Base-by-base conservation (phyloP, 1,139 yeast species). In the Candida labiduridarum region DNA sequence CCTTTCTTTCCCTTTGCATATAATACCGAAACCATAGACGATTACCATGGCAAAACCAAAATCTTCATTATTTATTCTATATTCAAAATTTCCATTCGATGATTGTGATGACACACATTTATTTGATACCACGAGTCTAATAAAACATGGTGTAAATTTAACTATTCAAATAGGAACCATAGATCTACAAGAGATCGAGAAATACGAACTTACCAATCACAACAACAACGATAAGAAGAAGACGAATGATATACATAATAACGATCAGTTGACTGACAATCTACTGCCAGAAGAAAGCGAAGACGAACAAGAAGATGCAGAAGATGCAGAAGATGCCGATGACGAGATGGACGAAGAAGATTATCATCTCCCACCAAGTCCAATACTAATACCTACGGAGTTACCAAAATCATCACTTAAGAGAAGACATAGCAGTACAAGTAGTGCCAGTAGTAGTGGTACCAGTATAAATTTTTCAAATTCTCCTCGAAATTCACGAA, bases 51-150 rank as follows among this genome's bases (percentile, higher is more conserved):
- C 43, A 11, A 27, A 40, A 14, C 12, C 11, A 11, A 41, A 41
- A 15, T 25, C 44, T 3, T 41, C 45, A 18, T n/a, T 19, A 18
- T 5, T 35, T 12, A 29, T 25, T 34, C 30, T 46, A 34, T 46
- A 46, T 35, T 16, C 29, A 3, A 47, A 49, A 30, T 58, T 59
- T 36, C 62, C 62, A 2, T 56, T 59, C 29, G 44, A 46, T 18
- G 43, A 45, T 14, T 56, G 60, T 45, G 44, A 44, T 30, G 47
- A 52, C 41, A 41, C 39, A 6, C 57, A 54, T 31, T 50, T 59
- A 15, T 48, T 47, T 33, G 61, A 58, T 36, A 47, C 60, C 4
- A 34, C 47, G 5, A 49, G 47, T 19, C 39, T 57, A n/a, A 48
- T 58, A 1, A 47, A 50, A 16, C 52, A 50, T 34, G 58, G 58